Percentiles rank a stretch among this genome's conserved stretches.
Evolutionary conservation across 257 asterid genomes (phyloP).

Genomic region (Buddleja alternifolia): DNA sequence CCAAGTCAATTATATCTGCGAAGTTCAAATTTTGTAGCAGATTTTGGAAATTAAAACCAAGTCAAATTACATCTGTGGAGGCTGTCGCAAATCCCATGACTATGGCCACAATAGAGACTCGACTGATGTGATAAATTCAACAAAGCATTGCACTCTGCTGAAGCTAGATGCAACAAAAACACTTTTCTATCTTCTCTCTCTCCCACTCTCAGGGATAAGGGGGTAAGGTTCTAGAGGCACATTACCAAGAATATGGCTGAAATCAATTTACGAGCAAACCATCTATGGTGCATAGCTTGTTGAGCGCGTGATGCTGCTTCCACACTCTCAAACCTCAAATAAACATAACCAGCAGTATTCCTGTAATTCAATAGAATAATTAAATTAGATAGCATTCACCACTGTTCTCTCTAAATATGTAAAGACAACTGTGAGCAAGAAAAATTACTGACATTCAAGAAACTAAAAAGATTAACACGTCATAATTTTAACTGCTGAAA

Average conservation of each 20-base stretch:
- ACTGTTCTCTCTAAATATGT: too few relatives aligned
- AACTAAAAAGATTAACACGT: too few relatives aligned
- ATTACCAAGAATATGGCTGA: conserved; percentile 95
- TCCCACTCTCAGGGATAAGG: too few relatives aligned
- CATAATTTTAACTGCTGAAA: too few relatives aligned
- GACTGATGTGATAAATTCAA: not conserved
- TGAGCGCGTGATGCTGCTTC: conserved; percentile 88
- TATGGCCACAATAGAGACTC: not conserved
- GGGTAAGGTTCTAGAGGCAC: not conserved
- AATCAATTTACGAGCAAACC: conserved; percentile 96
- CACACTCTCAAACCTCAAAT: conserved; percentile 78
- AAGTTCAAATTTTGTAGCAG: not conserved
- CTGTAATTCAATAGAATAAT: conserved; percentile 42
- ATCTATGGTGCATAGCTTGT: conserved; percentile 96
- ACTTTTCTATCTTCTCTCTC: not conserved
- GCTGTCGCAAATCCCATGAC: not conserved
- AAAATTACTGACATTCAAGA: too few relatives aligned
- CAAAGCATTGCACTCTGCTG: not conserved
- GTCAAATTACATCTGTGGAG: too few relatives aligned
- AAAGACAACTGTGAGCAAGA: too few relatives aligned
- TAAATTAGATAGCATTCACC: conserved; percentile 1
- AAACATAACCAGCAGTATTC: conserved; percentile 91
- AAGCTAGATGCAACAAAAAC: not conserved
- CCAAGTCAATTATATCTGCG: too few relatives aligned
- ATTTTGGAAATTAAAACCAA: not conserved